Conservation (phyloP, 2,329 filamentous ascomycete genomes). For the Pezicula radicicola region DNA sequence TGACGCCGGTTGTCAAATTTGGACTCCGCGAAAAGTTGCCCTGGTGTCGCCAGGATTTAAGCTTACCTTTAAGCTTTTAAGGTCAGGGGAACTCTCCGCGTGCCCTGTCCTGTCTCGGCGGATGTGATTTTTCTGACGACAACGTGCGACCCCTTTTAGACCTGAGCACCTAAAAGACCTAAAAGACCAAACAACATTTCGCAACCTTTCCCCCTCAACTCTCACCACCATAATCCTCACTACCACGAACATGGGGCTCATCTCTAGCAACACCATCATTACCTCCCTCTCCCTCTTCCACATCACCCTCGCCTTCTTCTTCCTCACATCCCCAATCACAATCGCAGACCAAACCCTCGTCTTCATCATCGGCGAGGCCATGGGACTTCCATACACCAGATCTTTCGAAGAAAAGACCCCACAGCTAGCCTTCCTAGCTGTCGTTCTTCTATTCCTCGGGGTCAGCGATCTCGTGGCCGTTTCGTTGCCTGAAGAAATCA, state of each 20-base stretch:
- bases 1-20: not conserved
- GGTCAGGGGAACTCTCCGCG: not conserved
- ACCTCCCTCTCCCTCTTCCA: constrained; percentile 81
- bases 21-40: not conserved
- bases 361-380: constrained; percentile 76
- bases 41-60: not conserved
- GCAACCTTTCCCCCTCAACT: not conserved
- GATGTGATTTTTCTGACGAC: no score
- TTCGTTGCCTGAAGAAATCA: constrained; percentile 65
- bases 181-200: not conserved
- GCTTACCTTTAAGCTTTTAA: not conserved
- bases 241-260: constrained; percentile 64
- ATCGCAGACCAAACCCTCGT: constrained; percentile 80
- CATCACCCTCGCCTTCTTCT: constrained; percentile 78
- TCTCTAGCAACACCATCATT: constrained; percentile 79
- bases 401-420: constrained; percentile 67
- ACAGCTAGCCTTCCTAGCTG: constrained; percentile 70
- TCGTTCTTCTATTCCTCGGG: constrained; percentile 60
- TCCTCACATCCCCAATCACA: constrained; percentile 69
- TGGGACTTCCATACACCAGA: constrained; percentile 69
- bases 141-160: no score
- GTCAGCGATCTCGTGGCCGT: constrained; percentile 64
- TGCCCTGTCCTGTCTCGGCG: no score
- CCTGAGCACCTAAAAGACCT: no score
- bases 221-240: not conserved